Base-by-base conservation (phyloP, 192 early-diverging fungal species). In the Coemansia sp. region DNA sequence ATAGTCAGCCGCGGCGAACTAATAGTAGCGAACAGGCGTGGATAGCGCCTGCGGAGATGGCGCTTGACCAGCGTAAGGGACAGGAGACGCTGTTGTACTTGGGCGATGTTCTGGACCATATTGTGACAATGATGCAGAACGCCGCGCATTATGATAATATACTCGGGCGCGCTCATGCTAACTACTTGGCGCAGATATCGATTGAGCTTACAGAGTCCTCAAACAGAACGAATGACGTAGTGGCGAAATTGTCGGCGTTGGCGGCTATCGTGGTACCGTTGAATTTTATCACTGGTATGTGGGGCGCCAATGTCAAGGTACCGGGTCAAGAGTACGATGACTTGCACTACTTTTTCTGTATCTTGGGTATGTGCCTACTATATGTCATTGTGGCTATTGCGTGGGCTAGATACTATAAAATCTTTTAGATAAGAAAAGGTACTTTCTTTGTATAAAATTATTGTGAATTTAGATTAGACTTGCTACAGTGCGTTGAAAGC, bases 191-290 rank as follows among this genome's bases (percentile, higher is more conserved):
- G 2, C 88, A 90, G 70, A 89, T 91, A 32, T 90, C 88, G n/a
- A 88, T 93, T 6, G 90, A 91, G 70, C 84, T 92, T 63, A 90
- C 90, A 4, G 85, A 86, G 57, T 85, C 89, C 4, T 89, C 90
- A 35, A 94, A 95, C 80, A 70, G 87, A 19, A 97, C 95, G 6
- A 96, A 94, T 62, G 91, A 92, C 44, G 94, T 94, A 0, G 91
- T 98, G 23, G 91, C 92, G 62, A 89, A 91, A 64, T 87, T 99
- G 74, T 96, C 95, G 1, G 91, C 93, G 8, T 63, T 98, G 52
- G 97, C 94, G 0, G 90, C 89, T 32, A 92, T 99, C 42, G 75
- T 99, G 17, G 87, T 99, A 28, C 97, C 97, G 14, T 76, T 98
- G 65, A 96, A 96, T 66, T 75, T 98, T 63, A 86, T 97, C 30